Evolutionary conservation across 225 moss, liverwort and hornwort genomes (phyloP).

Genomic region (Bryoerythrophyllum caledonicum): DNA sequence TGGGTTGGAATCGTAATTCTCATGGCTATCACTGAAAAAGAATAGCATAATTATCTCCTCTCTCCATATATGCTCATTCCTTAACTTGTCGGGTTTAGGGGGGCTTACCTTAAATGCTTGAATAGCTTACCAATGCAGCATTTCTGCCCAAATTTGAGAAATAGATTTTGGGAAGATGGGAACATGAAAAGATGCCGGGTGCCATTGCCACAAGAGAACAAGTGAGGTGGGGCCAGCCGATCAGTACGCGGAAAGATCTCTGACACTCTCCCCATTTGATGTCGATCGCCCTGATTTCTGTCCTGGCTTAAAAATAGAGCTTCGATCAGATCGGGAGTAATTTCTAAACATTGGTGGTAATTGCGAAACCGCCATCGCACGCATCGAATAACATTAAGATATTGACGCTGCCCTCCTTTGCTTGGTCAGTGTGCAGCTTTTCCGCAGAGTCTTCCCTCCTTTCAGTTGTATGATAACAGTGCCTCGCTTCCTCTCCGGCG

Average conservation of each 20-base stretch:
- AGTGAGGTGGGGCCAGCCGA: slow-evolving; percentile 9
- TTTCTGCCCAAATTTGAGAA: too few relatives aligned
- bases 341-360: slow-evolving; percentile 3
- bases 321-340: too few relatives aligned
- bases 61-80: too few relatives aligned
- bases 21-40: too few relatives aligned
- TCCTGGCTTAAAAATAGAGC: neutral
- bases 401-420: fast-evolving
- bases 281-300: neutral
- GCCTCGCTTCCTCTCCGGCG: neutral
- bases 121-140: too few relatives aligned
- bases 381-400: neutral
- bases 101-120: too few relatives aligned
- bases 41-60: too few relatives aligned
- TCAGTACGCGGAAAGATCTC: slow-evolving; percentile 23
- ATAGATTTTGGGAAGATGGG: too few relatives aligned
- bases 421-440: neutral
- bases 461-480: neutral
- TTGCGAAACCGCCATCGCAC: neutral
- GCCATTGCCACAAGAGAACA: neutral
- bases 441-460: neutral
- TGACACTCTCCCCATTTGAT: slow-evolving; percentile 9
- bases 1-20: too few relatives aligned
- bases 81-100: too few relatives aligned
- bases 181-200: slow-evolving; percentile 10